Conservation (phyloP, 176 grass and related monocot species). For the Poa pratensis region DNA sequence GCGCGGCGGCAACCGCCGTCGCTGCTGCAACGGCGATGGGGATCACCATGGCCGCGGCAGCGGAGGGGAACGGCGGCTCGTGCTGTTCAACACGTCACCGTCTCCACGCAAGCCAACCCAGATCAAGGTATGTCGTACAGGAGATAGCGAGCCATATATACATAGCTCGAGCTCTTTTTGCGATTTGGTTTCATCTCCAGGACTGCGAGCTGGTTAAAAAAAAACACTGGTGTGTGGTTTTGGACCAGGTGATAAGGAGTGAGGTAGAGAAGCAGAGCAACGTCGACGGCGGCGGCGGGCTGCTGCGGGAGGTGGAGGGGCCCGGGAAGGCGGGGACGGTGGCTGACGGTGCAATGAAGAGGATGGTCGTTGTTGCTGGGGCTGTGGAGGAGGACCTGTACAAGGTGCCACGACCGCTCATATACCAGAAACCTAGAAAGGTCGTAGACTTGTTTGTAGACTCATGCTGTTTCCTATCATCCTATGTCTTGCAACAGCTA, state of each 20-base stretch:
- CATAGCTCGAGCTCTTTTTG: neutral
- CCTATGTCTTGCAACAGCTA: neutral
- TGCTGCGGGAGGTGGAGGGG: slow-evolving; percentile 15
- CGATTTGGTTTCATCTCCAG: neutral
- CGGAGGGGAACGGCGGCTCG: slow-evolving; percentile 20
- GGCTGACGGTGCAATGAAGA: neutral
- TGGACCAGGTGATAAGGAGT: slow-evolving; percentile 56
- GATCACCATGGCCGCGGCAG: neutral
- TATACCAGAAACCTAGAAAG: slow-evolving; percentile 56
- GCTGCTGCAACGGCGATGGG: slow-evolving; percentile 1
- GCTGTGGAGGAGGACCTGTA: slow-evolving; percentile 79
- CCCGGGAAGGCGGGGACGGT: neutral
- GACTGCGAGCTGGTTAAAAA: neutral
- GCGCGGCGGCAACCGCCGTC: slow-evolving; percentile 37
- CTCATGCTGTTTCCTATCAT: neutral
- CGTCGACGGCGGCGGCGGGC: neutral
- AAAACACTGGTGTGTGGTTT: neutral
- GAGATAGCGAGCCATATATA: no score
- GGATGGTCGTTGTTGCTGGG: slow-evolving; percentile 7
- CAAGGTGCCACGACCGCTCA: slow-evolving; percentile 63
- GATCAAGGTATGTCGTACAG: slow-evolving; percentile 42
- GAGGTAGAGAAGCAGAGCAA: slow-evolving; percentile 42
- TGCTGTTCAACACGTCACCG: slow-evolving; percentile 31
- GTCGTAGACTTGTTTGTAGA: slow-evolving; percentile 24
- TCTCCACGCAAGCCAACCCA: slow-evolving; percentile 56